Percentiles rank a stretch among this genome's conserved stretches.
Evolutionary conservation across 208 protist genomes (phyloP).

Genomic region (Borovskyia barvae): DNA sequence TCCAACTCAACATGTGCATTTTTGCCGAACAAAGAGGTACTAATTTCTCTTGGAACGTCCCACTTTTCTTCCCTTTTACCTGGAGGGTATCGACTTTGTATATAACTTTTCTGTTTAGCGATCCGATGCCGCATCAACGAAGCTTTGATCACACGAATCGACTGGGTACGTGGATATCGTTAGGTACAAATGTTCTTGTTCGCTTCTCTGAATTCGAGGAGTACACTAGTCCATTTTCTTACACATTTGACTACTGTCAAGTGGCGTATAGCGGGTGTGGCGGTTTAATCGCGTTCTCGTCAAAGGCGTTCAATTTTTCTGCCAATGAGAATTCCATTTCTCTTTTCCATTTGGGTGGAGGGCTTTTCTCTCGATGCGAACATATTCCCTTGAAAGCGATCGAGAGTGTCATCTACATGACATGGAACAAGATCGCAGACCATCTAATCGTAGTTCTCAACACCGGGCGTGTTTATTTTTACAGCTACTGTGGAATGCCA

Average conservation of each 20-base stretch:
- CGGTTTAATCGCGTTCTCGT: constrained; percentile 49
- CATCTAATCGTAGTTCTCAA: constrained; percentile 66
- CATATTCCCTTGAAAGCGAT: constrained; percentile 34
- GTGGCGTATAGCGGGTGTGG: constrained; percentile 49
- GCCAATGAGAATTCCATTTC: constrained; percentile 26
- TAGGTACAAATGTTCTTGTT: constrained; percentile 52
- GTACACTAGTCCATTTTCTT: constrained; percentile 22
- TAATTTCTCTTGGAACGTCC: background rate
- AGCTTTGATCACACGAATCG: constrained; percentile 44
- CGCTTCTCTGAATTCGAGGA: constrained; percentile 50
- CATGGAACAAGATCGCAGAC: constrained; percentile 61
- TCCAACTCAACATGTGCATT: background rate
- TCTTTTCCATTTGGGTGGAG: constrained; percentile 25
- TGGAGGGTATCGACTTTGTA: background rate
- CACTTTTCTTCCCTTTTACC: background rate
- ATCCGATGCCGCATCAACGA: constrained; percentile 39
- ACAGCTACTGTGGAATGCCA: constrained; percentile 41
- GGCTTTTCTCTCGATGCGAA: background rate
- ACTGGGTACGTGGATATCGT: constrained; percentile 59
- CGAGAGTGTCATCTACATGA: constrained; percentile 59
- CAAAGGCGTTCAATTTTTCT: constrained; percentile 9
- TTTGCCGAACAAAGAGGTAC: background rate
- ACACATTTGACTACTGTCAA: constrained; percentile 22
- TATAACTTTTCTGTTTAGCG: background rate
- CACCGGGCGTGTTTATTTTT: constrained; percentile 50